Evolutionary conservation across 2,329 filamentous ascomycete species (phyloP).

Genomic region (Dactylonectria estremocensis): DNA sequence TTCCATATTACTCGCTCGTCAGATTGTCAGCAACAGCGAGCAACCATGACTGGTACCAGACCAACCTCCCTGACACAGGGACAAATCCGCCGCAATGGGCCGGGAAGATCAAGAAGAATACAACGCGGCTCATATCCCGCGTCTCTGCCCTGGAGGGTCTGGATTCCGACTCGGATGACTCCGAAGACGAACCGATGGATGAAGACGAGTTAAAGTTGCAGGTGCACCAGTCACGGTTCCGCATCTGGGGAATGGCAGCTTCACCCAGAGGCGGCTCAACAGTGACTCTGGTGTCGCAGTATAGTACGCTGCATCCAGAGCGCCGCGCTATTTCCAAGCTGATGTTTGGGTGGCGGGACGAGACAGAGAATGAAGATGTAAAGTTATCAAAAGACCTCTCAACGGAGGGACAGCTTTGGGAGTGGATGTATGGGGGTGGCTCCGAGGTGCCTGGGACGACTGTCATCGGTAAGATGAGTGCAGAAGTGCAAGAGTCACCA

Average conservation of each 20-base stretch:
- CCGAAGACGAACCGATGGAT: conserved; percentile 49
- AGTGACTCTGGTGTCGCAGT: conserved; percentile 65
- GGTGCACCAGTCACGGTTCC: conserved; percentile 65
- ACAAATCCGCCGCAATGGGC: conserved; percentile 62
- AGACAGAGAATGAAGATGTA: conserved; percentile 26
- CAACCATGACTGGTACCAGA: conserved; percentile 69
- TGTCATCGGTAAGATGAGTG: conserved; percentile 35
- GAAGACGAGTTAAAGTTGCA: conserved; percentile 56
- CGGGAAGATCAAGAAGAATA: conserved; percentile 60
- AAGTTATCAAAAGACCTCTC: conserved; percentile 44
- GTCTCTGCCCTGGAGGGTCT: conserved; percentile 59
- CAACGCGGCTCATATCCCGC: conserved; percentile 61
- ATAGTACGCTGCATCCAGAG: conserved; percentile 65
- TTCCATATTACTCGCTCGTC: conserved; percentile 67
- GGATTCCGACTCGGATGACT: conserved; percentile 53
- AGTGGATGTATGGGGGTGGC: conserved; percentile 72
- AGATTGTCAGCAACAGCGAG: conserved; percentile 67
- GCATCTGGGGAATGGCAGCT: conserved; percentile 67
- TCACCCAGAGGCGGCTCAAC: conserved; percentile 68
- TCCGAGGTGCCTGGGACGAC: conserved; percentile 61
- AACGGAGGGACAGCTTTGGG: conserved; percentile 70
- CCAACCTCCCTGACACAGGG: conserved; percentile 57
- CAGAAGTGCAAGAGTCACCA: conserved; percentile 38
- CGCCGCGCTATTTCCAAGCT: conserved; percentile 57
- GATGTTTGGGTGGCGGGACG: conserved; percentile 54